Conservation (phyloP, 2,329 filamentous ascomycete species). For the Diaporthe sp. region DNA sequence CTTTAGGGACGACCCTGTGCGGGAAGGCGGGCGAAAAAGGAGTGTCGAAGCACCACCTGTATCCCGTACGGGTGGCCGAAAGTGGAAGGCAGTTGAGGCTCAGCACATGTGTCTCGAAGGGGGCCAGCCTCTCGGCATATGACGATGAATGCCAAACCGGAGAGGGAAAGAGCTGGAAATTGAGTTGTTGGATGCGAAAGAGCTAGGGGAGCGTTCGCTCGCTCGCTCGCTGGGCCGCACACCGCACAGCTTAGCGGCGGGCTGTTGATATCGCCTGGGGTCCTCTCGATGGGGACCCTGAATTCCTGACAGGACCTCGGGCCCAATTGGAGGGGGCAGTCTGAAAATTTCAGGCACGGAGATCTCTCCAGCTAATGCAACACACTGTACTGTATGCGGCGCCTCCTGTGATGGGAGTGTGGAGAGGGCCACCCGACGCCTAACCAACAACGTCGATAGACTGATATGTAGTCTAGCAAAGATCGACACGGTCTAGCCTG, state of each 20-base stretch:
- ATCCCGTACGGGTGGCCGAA: not conserved
- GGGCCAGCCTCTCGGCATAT: constrained; percentile 12
- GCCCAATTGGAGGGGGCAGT: not conserved
- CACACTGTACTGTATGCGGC: not conserved
- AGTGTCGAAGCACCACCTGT: not conserved
- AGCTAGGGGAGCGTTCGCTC: not conserved
- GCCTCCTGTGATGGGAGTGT: not conserved
- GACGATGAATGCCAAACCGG: constrained; percentile 5
- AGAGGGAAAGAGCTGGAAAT: constrained; percentile 12
- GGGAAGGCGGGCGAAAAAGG: not conserved
- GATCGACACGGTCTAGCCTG: constrained; percentile 4
- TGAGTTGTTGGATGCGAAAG: not conserved
- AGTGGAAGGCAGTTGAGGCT: not conserved
- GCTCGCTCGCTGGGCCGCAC: not conserved
- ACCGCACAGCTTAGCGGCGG: constrained; percentile 3
- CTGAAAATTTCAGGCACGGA: not conserved
- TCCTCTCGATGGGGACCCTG: constrained; percentile 13
- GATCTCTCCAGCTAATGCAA: not conserved
- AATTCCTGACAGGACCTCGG: not conserved
- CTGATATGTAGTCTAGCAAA: not conserved
- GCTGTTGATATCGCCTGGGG: not conserved
- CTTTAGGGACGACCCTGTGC: not conserved
- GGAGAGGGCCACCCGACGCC: not conserved
- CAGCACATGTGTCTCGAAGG: constrained; percentile 4
- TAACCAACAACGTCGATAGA: not conserved